These are phyloP conservation scores for Tulasnella sp. DNA, from an alignment of 768 basidiomycete genomes.

Conservation along the genomic window DNA sequence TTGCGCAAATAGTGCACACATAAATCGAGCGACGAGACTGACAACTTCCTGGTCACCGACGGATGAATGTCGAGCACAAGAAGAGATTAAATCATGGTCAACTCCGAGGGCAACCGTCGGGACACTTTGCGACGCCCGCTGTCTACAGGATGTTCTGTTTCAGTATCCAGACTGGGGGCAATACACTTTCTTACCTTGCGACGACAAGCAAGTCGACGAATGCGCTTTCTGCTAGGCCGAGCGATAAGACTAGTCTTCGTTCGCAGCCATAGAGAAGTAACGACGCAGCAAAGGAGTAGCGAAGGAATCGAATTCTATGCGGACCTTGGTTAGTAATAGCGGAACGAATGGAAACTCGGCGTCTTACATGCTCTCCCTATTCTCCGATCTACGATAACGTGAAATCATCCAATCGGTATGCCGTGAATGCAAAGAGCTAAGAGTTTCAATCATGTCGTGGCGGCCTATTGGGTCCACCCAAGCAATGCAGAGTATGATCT, in stretches of 20 bases:
- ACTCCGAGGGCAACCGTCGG: slow-evolving; percentile 25
- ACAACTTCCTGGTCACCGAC: slow-evolving; percentile 39
- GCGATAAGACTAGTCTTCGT: slow-evolving; percentile 32
- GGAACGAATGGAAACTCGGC: background rate
- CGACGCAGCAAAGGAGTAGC: slow-evolving; percentile 48
- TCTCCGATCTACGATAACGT: background rate
- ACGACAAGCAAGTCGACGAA: background rate
- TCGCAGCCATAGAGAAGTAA: slow-evolving; percentile 59
- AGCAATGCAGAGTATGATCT: slow-evolving; percentile 41
- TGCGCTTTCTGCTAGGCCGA: slow-evolving; percentile 26
- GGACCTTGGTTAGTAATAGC: background rate
- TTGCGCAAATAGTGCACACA: slow-evolving; percentile 47
- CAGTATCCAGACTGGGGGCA: background rate
- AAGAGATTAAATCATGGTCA: slow-evolving; percentile 43
- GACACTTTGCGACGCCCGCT: background rate
- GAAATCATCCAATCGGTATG: slow-evolving; percentile 32
- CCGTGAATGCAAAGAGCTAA: slow-evolving; percentile 39
- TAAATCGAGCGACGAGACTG: slow-evolving; percentile 47
- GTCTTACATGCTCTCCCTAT: background rate
- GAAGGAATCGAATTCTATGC: slow-evolving; percentile 34
- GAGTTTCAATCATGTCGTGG: slow-evolving; percentile 42
- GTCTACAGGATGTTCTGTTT: background rate
- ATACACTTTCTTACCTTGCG: background rate
- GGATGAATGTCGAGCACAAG: slow-evolving; percentile 40
- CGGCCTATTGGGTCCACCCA: slow-evolving; percentile 52